These are phyloP conservation scores for Penicillium psychrofluorescens DNA, from an alignment of 495 filamentous ascomycete genomes.

Conservation along the genomic window DNA sequence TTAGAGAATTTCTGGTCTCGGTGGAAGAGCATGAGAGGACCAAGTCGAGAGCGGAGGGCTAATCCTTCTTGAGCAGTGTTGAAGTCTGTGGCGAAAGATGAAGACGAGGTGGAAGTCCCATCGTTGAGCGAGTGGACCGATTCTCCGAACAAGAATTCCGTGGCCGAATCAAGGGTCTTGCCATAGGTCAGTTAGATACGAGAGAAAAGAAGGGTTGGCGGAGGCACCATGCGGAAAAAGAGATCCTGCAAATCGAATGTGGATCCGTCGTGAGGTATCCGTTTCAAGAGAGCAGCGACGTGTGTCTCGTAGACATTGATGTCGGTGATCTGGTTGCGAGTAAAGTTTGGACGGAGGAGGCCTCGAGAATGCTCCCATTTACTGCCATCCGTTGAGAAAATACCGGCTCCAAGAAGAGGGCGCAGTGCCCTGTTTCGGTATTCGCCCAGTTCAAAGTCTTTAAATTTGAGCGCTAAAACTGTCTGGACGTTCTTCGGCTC, in stretches of 20 bases:
- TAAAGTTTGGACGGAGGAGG: conserved; percentile 52
- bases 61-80: conserved; percentile 20
- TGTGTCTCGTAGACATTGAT: conserved; percentile 45
- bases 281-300: conserved; percentile 36
- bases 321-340: conserved; percentile 43
- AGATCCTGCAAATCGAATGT: conserved; percentile 49
- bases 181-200: too few relatives aligned
- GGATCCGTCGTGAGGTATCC: conserved; percentile 22
- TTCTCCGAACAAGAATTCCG: conserved; percentile 63
- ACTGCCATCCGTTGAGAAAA: conserved; percentile 44
- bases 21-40: conserved; percentile 27
- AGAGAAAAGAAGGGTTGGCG: too few relatives aligned
- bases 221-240: conserved; percentile 46
- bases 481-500: conserved; percentile 51
- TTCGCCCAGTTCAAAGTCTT: conserved; percentile 40
- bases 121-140: conserved; percentile 38
- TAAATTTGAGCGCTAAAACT: conserved; percentile 47
- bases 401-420: conserved; percentile 38
- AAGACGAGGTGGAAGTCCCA: neutral
- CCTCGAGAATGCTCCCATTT: conserved; percentile 48
- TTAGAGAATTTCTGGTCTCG: conserved; percentile 48
- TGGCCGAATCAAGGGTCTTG: conserved; percentile 55
- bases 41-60: conserved; percentile 34
- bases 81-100: conserved; percentile 7
- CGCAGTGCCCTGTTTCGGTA: conserved; percentile 24